Evolutionary conservation across 2,329 filamentous ascomycete genomes (phyloP).

Genomic region (Colletotrichum sp.): DNA sequence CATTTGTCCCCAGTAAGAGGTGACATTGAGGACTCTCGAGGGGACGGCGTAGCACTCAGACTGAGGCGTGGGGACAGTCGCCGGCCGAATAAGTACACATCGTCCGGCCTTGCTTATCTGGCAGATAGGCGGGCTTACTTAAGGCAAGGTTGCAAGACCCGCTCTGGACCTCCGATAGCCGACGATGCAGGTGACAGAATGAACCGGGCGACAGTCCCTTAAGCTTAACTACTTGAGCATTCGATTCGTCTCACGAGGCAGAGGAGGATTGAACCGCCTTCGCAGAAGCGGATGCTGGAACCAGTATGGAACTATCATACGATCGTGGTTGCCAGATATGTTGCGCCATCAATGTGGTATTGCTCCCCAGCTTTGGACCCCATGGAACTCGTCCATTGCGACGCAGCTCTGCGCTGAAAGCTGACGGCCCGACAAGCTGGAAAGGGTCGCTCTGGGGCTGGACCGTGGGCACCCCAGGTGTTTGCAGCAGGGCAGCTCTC

Average conservation of each 20-base stretch:
- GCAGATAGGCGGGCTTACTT: not conserved
- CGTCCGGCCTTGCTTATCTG: not conserved
- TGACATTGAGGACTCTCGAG: not conserved
- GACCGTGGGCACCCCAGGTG: not conserved
- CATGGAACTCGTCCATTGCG: not conserved
- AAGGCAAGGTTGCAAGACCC: not conserved
- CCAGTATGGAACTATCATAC: not conserved
- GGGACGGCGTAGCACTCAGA: not conserved
- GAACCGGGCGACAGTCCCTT: not conserved
- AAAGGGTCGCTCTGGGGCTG: not conserved
- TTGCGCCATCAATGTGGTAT: not conserved
- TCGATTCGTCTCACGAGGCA: not conserved
- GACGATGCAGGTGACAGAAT: not conserved
- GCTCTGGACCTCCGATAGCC: conserved; percentile 10
- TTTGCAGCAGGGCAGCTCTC: not conserved
- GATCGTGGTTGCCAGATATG: not conserved
- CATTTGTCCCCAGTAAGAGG: conserved; percentile 14
- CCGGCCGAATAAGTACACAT: not conserved
- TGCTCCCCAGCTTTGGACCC: not conserved
- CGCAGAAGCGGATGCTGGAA: not conserved
- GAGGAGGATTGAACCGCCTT: not conserved
- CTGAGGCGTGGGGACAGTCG: not conserved
- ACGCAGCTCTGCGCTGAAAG: not conserved
- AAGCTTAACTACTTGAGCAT: not conserved
- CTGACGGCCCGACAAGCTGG: not conserved